Evolutionary conservation across 2,329 filamentous ascomycete genomes (phyloP).

Genomic region (Lecanicillium sp.): DNA sequence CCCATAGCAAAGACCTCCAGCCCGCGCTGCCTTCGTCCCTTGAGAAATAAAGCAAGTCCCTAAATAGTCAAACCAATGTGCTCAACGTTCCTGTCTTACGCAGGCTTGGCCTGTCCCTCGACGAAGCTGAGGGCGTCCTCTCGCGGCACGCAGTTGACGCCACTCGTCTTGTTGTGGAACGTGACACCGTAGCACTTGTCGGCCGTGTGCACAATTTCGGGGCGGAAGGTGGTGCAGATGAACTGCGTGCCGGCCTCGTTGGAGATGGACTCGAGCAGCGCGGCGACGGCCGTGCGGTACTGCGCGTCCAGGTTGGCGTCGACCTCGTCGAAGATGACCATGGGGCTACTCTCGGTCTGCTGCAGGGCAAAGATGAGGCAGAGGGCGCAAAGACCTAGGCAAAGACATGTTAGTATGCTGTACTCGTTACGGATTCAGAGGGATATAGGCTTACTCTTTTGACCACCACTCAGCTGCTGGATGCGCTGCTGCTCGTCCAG

Average conservation of each 20-base stretch:
- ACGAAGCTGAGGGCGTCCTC: slow-evolving; percentile 92
- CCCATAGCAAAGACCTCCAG: too few relatives aligned
- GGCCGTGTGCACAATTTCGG: slow-evolving; percentile 90
- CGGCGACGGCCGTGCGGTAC: slow-evolving; percentile 91
- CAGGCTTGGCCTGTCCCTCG: slow-evolving; percentile 62
- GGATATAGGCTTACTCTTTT: slow-evolving; percentile 70
- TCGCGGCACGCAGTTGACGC: slow-evolving; percentile 80
- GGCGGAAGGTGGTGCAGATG: slow-evolving; percentile 97
- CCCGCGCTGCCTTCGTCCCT: too few relatives aligned
- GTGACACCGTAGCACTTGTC: slow-evolving; percentile 98
- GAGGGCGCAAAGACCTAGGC: slow-evolving; percentile 80
- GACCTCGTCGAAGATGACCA: slow-evolving; percentile 99
- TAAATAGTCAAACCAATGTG: background rate
- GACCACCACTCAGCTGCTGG: slow-evolving; percentile 91
- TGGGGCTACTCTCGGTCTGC: slow-evolving; percentile 91
- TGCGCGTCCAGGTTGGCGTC: slow-evolving; percentile 97
- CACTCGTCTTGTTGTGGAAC: slow-evolving; percentile 89
- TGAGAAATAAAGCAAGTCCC: too few relatives aligned
- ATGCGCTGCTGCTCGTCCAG: slow-evolving; percentile 94
- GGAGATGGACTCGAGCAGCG: slow-evolving; percentile 76
- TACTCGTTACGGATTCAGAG: background rate
- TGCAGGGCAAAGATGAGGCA: slow-evolving; percentile 99
- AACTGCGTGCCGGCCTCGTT: slow-evolving; percentile 67
- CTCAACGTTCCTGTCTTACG: slow-evolving; percentile 13
- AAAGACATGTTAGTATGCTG: slow-evolving; percentile 18